Evolutionary conservation across 352 stramenopile species (phyloP), one percentile per base, ranked within the genome.

Genomic region (Peronospora belbahrii): DNA sequence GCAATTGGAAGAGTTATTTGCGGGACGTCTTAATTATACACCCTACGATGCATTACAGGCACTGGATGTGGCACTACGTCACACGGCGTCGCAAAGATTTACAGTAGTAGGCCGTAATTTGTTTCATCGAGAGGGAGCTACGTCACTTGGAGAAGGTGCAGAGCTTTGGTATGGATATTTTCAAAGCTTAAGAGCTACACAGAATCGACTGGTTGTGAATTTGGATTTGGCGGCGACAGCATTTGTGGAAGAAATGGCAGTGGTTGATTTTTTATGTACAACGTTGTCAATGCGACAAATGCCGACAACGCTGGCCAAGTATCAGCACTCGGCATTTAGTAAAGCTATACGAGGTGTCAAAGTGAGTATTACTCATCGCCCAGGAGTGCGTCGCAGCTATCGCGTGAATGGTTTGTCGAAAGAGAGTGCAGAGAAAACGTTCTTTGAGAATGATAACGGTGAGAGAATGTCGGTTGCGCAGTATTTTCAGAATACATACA

Each of bases 81-180:
- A 85, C 56, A 70, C 69, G 6, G 78, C 68, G 1, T 75, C 73
- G 18, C 50, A 70, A 37, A 48, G 64, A 0, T 81, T 85, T 39
- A 82, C 66, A 2, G 33, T 63, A 0, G 70, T 87, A 5, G 78
- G 78, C 0, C 57, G 78, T 6, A 87, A 83, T 9, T 41, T 87
- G 34, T 89, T 78, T 31, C 65, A 30, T 17, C 23, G 31, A 18
- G 20, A 34, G 7, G 62, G 67, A 0, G 74, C 75, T n/a, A 65
- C 59, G 14, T 36, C 59, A 15, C 65, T 89, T 14, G 73, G 74
- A 6, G 74, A 85, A 62, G 78, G 78, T 6, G 63, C 70, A 0
- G 70, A 85, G 18, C 45, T 80, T 8, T 89, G 78, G 74, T 81
- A 71, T 20, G 78, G 78, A 6, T 87, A 87, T 50, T 85, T 83